Percentiles rank a stretch among this genome's conserved stretches.
phyloP scores from a whole-genome alignment of 2,329 filamentous ascomycete genomes.

The Hirsutella minnesotensis region DNA sequence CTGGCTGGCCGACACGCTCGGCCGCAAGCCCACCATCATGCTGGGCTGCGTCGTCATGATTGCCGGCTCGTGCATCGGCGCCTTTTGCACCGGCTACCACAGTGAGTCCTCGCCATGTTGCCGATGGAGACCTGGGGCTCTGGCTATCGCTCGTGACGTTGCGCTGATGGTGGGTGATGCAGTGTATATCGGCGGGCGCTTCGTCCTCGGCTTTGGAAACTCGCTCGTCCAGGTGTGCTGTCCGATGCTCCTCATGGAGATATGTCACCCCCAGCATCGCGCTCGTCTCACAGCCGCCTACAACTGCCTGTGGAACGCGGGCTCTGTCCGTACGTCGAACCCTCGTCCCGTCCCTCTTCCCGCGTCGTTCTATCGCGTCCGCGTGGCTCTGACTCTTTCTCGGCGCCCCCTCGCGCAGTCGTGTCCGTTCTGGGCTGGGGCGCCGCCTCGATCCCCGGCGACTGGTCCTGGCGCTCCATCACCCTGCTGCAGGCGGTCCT shows the following conservation, averaged over 20 bases:
- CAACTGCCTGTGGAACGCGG: conserved; percentile 57
- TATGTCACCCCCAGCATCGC: conserved; percentile 57
- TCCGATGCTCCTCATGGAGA: conserved; percentile 52
- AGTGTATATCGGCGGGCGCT: conserved; percentile 27
- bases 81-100: conserved; percentile 29
- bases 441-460: conserved; percentile 40
- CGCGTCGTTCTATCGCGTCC: no score
- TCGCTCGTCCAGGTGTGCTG: conserved; percentile 52
- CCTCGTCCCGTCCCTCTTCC: no score
- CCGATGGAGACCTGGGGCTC: no score
- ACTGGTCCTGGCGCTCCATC: conserved; percentile 59
- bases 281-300: conserved; percentile 54
- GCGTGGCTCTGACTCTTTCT: not conserved
- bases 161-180: no score
- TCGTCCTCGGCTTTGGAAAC: conserved; percentile 51
- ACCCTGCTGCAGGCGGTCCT: conserved; percentile 52
- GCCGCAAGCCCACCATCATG: conserved; percentile 31
- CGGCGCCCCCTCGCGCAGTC: conserved; percentile 15
- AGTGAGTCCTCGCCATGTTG: conserved; percentile 19
- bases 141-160: no score
- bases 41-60: conserved; percentile 34
- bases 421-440: conserved; percentile 54
- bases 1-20: conserved; percentile 30
- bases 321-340: conserved; percentile 26
- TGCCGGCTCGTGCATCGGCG: conserved; percentile 26